Conservation (phyloP, 78 protist species). For the Dictyostelium discoideum region DNA sequence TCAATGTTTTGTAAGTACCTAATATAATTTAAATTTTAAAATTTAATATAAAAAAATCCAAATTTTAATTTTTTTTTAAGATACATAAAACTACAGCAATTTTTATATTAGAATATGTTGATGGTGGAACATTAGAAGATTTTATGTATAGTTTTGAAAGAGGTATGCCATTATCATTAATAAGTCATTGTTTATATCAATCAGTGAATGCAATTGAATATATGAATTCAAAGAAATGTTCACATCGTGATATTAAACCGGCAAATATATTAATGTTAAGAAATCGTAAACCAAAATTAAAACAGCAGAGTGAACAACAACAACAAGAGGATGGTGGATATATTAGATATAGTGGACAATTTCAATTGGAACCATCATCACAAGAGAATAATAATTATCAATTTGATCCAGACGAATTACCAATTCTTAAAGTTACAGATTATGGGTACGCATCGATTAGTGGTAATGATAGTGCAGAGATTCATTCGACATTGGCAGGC, state of each 20-base stretch:
- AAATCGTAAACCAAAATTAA: background rate
- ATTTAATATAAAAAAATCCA: background rate
- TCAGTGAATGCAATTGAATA: slow-evolving; percentile 33
- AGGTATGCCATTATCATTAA: slow-evolving; percentile 30
- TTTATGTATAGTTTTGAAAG: slow-evolving; percentile 71
- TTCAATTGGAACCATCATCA: background rate
- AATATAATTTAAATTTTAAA: background rate
- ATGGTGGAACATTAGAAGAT: slow-evolving; percentile 74
- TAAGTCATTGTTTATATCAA: slow-evolving; percentile 43
- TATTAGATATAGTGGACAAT: background rate
- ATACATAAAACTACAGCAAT: slow-evolving; percentile 75
- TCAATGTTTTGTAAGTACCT: slow-evolving; percentile 59
- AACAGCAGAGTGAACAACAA: background rate
- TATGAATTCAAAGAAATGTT: slow-evolving; percentile 65
- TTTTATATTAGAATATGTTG: slow-evolving; percentile 64
- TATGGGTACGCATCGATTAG: slow-evolving; percentile 48
- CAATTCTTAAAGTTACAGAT: slow-evolving; percentile 51
- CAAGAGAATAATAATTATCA: background rate
- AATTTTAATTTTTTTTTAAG: background rate
- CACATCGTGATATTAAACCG: slow-evolving; percentile 72
- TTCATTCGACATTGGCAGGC: slow-evolving; percentile 68
- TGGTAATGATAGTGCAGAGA: background rate
- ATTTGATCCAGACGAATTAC: slow-evolving; percentile 30
- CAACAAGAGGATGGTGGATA: background rate
- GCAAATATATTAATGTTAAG: slow-evolving; percentile 54